Evolutionary conservation across 208 protist species (phyloP).

Genomic region (Trypanosoma vivax): DNA sequence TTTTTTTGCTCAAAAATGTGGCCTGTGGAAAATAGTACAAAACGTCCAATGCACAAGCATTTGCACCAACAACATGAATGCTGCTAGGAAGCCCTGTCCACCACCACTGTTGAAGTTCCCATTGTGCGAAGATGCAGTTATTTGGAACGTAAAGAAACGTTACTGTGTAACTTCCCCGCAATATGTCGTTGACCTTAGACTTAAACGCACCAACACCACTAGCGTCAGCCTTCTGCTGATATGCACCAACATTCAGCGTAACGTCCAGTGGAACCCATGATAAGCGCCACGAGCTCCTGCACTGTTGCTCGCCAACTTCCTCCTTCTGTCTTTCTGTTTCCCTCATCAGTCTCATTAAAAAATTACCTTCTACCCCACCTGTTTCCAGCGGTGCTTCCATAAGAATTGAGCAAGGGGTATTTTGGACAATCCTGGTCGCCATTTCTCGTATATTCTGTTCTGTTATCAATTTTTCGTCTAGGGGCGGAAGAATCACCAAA

Average conservation of each 20-base stretch:
- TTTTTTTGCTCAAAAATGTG: constrained; percentile 48
- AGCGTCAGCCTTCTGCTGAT: background rate
- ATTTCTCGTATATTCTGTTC: constrained; percentile 7
- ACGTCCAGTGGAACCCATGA: constrained; percentile 18
- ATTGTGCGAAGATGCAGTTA: constrained; percentile 35
- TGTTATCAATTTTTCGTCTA: background rate
- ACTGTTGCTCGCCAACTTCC: background rate
- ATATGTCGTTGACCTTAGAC: constrained; percentile 13
- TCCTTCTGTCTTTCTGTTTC: constrained; percentile 7
- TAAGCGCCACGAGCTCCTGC: constrained; percentile 13
- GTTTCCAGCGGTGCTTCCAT: constrained; percentile 17
- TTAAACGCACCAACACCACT: constrained; percentile 2
- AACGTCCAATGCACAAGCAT: constrained; percentile 39
- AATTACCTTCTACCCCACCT: background rate
- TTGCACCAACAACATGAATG: constrained; percentile 64
- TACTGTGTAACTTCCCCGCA: constrained; percentile 11
- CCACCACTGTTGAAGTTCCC: constrained; percentile 40
- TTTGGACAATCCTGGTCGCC: constrained; percentile 31
- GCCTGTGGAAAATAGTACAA: constrained; percentile 74
- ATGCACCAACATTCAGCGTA: background rate
- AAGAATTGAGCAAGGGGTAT: constrained; percentile 49
- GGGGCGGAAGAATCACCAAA: constrained; percentile 47
- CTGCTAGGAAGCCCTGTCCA: constrained; percentile 42
- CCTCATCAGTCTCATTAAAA: background rate
- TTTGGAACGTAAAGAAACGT: constrained; percentile 17